phyloP scores from a whole-genome alignment of 2,329 filamentous ascomycete genomes.

The Fusarium phyllophilum region DNA sequence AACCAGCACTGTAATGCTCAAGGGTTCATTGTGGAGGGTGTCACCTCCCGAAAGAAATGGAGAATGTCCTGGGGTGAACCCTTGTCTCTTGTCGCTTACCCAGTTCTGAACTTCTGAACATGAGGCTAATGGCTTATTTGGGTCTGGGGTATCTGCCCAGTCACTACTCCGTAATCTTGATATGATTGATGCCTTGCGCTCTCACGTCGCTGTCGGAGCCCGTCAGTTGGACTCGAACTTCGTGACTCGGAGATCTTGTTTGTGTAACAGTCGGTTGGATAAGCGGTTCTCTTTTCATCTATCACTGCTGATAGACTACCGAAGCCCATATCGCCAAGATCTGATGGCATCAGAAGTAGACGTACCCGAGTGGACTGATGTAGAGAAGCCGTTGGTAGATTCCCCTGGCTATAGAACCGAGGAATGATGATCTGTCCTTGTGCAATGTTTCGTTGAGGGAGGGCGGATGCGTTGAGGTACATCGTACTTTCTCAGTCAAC shows the following conservation, averaged over 20 bases:
- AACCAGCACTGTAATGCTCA: conserved; percentile 4
- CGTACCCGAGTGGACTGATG: neutral
- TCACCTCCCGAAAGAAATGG: conserved; percentile 9
- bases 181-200: neutral
- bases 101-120: neutral
- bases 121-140: conserved; percentile 13
- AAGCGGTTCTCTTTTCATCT: neutral
- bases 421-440: conserved; percentile 1
- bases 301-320: neutral
- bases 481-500: neutral
- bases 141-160: neutral
- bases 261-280: neutral
- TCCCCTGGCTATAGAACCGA: neutral
- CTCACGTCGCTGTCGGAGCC: neutral
- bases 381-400: neutral
- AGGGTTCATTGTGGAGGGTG: conserved; percentile 27
- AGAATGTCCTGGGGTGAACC: conserved; percentile 17
- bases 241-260: conserved; percentile 1
- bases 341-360: conserved; percentile 12
- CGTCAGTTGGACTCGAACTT: conserved; percentile 15
- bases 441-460: conserved; percentile 20
- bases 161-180: neutral
- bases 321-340: conserved; percentile 3
- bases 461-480: conserved; percentile 23
- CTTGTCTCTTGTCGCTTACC: conserved; percentile 17